Evolutionary conservation across 139 green algal species (phyloP), one percentile per base, ranked within the genome.

Genomic region (Pedinophyceae sp.): DNA sequence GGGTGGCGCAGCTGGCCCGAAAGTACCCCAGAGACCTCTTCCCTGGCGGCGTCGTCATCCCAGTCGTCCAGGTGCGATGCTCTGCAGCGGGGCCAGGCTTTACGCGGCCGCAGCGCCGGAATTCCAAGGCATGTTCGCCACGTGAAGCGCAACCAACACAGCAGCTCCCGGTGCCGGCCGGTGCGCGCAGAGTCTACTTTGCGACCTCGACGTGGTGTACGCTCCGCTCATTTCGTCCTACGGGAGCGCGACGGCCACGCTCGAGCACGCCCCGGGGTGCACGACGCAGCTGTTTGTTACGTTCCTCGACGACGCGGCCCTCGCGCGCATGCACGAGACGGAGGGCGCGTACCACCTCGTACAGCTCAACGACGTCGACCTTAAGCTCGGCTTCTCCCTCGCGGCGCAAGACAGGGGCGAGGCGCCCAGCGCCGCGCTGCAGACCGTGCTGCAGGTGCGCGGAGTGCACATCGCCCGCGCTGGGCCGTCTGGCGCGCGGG

Each of bases 171-270:
- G 13, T 24, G 13, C 23, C 23, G 2, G 10, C n/a, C 20, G 30
- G 39, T 22, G 26, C 4, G 26, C 81, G 19, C 61, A 69, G 41
- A 49, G 51, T 38, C 56, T 75, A 2, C 66, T 85, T 10, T 23
- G 54, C 1, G 71, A 70, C 46, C 81, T 81, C 51, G 77, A 85
- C 53, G 74, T 85, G 1, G 71, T 73, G 20, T 83, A 74, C 58
- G 61, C 77, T 2, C 74, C 77, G 10, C 50, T 73, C 52, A 62
- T 85, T 7, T 58, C 65, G 16, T 65, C 52, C 20, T 84, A 84
- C 52, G 76, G 76, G 19, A 75, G 61, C 3, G 64, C 54, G 3
- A 66, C 76, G 48, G 76, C 76, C 20, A 84, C 74, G 0, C 59
- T 84, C 43, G 65, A 76, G 50, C 28, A 61, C 56, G 67, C 61